phyloP scores from a whole-genome alignment of 441 rosid species.

The Syzygium malaccense region DNA sequence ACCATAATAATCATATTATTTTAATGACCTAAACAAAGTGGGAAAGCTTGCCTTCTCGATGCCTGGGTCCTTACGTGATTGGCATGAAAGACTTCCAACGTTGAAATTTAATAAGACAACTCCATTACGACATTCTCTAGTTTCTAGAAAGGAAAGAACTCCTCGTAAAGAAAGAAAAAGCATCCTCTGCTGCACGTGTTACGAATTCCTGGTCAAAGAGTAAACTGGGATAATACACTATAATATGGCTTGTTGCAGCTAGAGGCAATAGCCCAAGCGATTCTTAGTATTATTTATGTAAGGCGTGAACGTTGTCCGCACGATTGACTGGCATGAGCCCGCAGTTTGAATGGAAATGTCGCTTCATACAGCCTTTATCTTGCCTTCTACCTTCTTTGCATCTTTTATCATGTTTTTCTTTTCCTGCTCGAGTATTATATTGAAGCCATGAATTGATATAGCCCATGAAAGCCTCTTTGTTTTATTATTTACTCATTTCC shows the following conservation, averaged over 20 bases:
- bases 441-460: neutral
- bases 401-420: neutral
- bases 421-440: neutral
- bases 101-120: neutral
- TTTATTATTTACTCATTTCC: neutral
- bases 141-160: neutral
- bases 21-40: neutral
- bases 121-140: neutral
- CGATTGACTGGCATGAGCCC: neutral
- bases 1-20: neutral
- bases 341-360: neutral
- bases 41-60: neutral
- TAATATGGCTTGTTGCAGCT: neutral
- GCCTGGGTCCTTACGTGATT: neutral
- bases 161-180: neutral
- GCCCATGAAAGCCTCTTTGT: neutral
- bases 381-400: neutral
- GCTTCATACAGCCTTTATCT: neutral
- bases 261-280: neutral
- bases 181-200: neutral
- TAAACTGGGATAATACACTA: no score
- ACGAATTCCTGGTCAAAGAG: neutral
- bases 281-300: neutral
- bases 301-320: neutral
- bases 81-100: neutral